A percentile compares a stretch with the other conserved stretches of the same genome.
These are phyloP conservation scores for Microbotryum violaceum DNA, from an alignment of 1,284 basidiomycete species.

Conservation along the genomic window DNA sequence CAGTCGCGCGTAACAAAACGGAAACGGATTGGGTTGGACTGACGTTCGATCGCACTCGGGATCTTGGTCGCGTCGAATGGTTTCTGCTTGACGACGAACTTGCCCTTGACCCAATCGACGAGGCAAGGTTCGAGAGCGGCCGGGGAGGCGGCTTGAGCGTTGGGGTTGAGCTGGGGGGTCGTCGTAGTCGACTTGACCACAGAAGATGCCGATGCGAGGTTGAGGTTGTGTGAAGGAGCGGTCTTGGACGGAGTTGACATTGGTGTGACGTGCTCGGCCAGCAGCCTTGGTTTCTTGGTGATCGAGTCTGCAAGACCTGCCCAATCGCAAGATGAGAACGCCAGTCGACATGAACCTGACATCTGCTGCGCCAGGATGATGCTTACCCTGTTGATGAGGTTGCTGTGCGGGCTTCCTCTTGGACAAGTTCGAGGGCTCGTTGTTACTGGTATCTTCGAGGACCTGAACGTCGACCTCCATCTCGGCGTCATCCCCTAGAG, in stretches of 20 bases:
- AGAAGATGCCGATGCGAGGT: background rate
- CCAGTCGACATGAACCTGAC: too few relatives aligned
- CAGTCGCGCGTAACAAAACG: constrained; percentile 6
- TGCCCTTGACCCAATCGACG: constrained; percentile 51
- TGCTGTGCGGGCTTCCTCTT: too few relatives aligned
- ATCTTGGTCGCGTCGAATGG: constrained; percentile 62
- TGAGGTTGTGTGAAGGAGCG: background rate
- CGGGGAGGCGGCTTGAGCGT: background rate
- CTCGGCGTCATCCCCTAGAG: too few relatives aligned
- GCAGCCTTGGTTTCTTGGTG: too few relatives aligned
- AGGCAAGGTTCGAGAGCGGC: constrained; percentile 21
- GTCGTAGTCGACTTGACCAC: background rate
- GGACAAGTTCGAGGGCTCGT: too few relatives aligned
- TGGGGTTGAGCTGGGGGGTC: constrained; percentile 1
- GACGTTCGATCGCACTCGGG: constrained; percentile 73
- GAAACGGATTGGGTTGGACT: constrained; percentile 27
- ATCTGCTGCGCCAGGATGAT: too few relatives aligned
- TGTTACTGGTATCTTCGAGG: background rate
- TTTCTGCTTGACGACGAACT: constrained; percentile 70
- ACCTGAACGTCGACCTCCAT: constrained; percentile 1
- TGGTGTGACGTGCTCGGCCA: too few relatives aligned
- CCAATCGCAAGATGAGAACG: too few relatives aligned
- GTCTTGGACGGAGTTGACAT: too few relatives aligned
- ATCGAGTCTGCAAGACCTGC: too few relatives aligned
- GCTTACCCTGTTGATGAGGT: too few relatives aligned